Conservation (phyloP, 108 stramenopile species). For the Cylindrotheca closterium region DNA sequence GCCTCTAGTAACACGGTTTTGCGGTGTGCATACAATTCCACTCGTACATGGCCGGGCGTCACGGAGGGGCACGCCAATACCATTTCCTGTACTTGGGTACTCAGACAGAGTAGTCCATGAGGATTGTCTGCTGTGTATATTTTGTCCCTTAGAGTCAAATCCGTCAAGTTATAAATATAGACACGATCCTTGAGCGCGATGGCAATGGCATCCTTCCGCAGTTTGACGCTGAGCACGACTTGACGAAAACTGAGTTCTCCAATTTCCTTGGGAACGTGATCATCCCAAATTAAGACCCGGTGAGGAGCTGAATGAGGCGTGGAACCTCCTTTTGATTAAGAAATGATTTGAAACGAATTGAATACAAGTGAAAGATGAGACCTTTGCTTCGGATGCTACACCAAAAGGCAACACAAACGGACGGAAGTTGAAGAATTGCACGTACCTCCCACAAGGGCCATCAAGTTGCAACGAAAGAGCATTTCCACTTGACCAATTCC, state of each 20-base stretch:
- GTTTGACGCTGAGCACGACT: constrained; percentile 83
- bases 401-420: no score
- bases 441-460: constrained; percentile 91
- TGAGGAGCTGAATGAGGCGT: constrained; percentile 92
- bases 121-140: constrained; percentile 93
- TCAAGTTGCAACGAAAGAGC: constrained; percentile 98
- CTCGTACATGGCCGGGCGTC: constrained; percentile 88
- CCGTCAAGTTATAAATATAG: constrained; percentile 93
- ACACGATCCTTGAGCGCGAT: constrained; percentile 92
- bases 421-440: no score
- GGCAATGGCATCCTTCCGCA: constrained; percentile 95
- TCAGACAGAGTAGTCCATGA: constrained; percentile 86
- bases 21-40: constrained; percentile 93
- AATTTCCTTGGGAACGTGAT: constrained; percentile 91
- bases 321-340: constrained; percentile 36
- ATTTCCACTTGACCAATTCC: constrained; percentile 98
- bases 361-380: no score
- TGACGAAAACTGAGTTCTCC: constrained; percentile 93
- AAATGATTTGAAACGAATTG: no score
- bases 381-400: no score
- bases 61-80: constrained; percentile 95
- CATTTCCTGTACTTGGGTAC: constrained; percentile 86
- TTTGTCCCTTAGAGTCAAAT: constrained; percentile 89
- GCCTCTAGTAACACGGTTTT: constrained; percentile 91
- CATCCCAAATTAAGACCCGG: constrained; percentile 99